Evolutionary conservation across 2,329 filamentous ascomycete genomes (phyloP).

Genomic region (Penicillium glabrum): DNA sequence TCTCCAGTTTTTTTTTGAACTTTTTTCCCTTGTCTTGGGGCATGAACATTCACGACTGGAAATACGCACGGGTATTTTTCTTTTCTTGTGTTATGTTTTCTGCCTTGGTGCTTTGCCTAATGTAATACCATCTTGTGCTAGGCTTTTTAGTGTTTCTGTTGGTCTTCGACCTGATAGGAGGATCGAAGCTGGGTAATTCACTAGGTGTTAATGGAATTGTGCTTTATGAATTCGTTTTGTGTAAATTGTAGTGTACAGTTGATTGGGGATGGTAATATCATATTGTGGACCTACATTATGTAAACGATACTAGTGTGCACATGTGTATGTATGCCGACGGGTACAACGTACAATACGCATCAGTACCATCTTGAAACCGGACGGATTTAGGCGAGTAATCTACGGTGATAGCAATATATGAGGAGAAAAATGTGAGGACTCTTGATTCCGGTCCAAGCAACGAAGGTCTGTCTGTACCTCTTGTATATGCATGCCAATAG

Average conservation of each 20-base stretch:
- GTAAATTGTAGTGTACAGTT: neutral
- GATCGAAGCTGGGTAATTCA: constrained; percentile 13
- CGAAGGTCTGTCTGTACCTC: neutral
- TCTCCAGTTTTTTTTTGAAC: constrained; percentile 2
- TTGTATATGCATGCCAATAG: constrained; percentile 6
- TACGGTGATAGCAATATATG: neutral
- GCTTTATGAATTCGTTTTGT: neutral
- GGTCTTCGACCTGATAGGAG: neutral
- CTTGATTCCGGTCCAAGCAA: constrained; percentile 7
- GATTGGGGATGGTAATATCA: too few relatives aligned
- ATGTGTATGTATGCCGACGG: too few relatives aligned
- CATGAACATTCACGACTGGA: neutral
- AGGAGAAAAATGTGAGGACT: neutral
- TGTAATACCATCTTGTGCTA: constrained; percentile 29
- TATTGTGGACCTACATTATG: neutral
- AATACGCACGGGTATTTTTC: constrained; percentile 1
- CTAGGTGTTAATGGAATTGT: constrained; percentile 23
- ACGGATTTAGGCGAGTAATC: neutral
- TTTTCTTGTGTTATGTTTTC: neutral
- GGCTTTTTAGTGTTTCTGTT: constrained; percentile 9
- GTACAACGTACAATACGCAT: too few relatives aligned
- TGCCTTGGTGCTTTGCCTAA: constrained; percentile 11
- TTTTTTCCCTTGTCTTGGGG: neutral
- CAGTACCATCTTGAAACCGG: too few relatives aligned
- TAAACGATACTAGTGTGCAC: too few relatives aligned